These are phyloP conservation scores for Aphanomyces stellatus DNA, from an alignment of 352 stramenopile species.

Conservation along the genomic window DNA sequence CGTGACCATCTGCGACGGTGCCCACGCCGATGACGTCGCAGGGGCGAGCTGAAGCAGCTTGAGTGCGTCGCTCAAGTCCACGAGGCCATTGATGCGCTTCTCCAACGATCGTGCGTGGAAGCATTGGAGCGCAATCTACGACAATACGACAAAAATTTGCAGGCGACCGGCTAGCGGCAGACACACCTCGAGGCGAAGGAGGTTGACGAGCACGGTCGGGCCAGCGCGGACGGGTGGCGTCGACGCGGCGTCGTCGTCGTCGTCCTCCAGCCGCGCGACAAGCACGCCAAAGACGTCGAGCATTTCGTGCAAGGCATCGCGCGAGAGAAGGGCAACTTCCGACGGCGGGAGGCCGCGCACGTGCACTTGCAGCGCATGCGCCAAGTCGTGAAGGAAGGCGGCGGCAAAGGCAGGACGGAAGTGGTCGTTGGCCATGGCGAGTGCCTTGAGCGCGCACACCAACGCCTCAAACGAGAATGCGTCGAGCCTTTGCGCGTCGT, in stretches of 20 bases:
- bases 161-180: too few relatives aligned
- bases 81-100: conserved; percentile 61
- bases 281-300: conserved; percentile 53
- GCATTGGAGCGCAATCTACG: conserved; percentile 38
- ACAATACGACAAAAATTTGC: conserved; percentile 37
- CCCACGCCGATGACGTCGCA: conserved; percentile 29
- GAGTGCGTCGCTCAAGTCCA: conserved; percentile 45
- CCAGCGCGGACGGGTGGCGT: too few relatives aligned
- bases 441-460: conserved; percentile 39
- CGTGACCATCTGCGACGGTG: conserved; percentile 26
- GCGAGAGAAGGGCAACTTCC: conserved; percentile 27
- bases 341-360: conserved; percentile 27
- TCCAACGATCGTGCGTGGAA: conserved; percentile 51
- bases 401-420: conserved; percentile 20
- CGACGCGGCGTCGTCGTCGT: neutral
- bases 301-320: conserved; percentile 44
- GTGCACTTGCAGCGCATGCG: conserved; percentile 28
- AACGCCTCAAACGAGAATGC: conserved; percentile 44
- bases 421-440: conserved; percentile 59
- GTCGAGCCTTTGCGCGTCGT: neutral
- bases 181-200: neutral
- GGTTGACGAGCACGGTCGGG: neutral
- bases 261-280: conserved; percentile 12
- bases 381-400: conserved; percentile 34
- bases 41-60: conserved; percentile 34